phyloP scores from a whole-genome alignment of 495 filamentous ascomycete genomes.

The Aspergillus cristatus region DNA sequence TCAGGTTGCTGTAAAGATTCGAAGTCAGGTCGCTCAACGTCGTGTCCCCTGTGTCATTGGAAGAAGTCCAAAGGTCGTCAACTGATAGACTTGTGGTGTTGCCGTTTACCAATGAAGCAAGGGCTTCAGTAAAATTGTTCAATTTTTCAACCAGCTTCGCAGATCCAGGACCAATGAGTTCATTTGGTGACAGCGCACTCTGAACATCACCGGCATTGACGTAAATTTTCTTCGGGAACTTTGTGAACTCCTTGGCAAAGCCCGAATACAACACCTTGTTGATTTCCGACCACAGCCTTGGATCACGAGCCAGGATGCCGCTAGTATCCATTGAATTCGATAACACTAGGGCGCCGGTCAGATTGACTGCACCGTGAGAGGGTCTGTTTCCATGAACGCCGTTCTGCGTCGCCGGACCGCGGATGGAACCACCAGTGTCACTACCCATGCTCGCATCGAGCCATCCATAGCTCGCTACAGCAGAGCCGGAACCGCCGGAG shows the following conservation, averaged over 20 bases:
- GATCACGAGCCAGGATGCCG: constrained; percentile 35
- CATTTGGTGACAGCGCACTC: too few relatives aligned
- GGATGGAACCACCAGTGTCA: constrained; percentile 25
- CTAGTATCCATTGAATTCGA: constrained; percentile 30
- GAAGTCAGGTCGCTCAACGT: neutral
- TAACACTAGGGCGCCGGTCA: constrained; percentile 26
- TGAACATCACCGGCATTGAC: neutral
- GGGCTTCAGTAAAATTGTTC: neutral
- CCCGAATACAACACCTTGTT: constrained; percentile 31
- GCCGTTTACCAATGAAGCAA: neutral
- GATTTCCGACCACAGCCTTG: constrained; percentile 31
- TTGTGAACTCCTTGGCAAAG: constrained; percentile 22
- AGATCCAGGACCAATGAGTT: neutral
- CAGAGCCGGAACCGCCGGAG: constrained; percentile 31
- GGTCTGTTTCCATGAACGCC: constrained; percentile 17
- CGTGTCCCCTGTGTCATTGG: neutral
- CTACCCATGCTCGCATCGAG: constrained; percentile 38
- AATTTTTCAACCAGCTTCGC: neutral
- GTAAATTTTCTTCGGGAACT: neutral
- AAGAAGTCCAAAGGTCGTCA: neutral
- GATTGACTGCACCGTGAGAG: constrained; percentile 3
- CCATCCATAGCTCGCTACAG: constrained; percentile 37
- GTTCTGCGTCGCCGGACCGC: constrained; percentile 16
- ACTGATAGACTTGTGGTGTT: neutral
- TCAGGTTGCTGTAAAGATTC: neutral